Base-by-base conservation (phyloP, 148 eudicot genomes). In the Amaranthus cruentus region DNA sequence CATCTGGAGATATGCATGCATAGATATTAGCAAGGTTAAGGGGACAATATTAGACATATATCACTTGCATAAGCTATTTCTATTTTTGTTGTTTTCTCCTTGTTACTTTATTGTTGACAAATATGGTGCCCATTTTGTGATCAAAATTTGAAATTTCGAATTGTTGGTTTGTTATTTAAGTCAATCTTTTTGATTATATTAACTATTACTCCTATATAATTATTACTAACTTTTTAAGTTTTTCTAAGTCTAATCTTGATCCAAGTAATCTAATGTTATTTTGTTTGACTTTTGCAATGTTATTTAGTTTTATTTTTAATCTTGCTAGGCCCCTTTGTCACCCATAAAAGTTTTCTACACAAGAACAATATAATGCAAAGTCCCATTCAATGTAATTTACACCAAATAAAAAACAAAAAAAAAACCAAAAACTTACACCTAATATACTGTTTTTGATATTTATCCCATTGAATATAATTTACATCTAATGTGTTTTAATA, bases 81-180 rank as follows among this genome's bases (percentile, higher is more conserved):
- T 70, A 44, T 70, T 6, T 50, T 73, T 71, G 74, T 71, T 73
- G 21, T 51, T 9, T 73, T 73, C 68, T 60, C 47, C 42, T 14
- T 62, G 68, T 73, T 49, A 6, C 47, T 73, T 73, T 62, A 73
- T 48, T 6, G 18, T 73, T 38, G 69, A 63, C 69, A 73, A 63
- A 7, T 12, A 73, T 73, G 69, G 54, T 54, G 66, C 15, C 28
- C 51, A 73, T 38, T 58, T 73, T 53, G 52, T 73, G 53, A 63
- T 63, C 43, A 13, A 73, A n/a, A 6, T 14, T 69, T 53, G 48
- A 69, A 10, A 28, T 12, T 14, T 53, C 2, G 59, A 44, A 54
- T 18, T 44, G 49, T 70, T 69, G 58, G 7, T 54, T 70, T 55
- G 60, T 55, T 50, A 28, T 44, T 7, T 11, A 38, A 11, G 61